These are phyloP conservation scores for Aspergillus steynii DNA, from an alignment of 495 filamentous ascomycete species.

Conservation along the genomic window DNA sequence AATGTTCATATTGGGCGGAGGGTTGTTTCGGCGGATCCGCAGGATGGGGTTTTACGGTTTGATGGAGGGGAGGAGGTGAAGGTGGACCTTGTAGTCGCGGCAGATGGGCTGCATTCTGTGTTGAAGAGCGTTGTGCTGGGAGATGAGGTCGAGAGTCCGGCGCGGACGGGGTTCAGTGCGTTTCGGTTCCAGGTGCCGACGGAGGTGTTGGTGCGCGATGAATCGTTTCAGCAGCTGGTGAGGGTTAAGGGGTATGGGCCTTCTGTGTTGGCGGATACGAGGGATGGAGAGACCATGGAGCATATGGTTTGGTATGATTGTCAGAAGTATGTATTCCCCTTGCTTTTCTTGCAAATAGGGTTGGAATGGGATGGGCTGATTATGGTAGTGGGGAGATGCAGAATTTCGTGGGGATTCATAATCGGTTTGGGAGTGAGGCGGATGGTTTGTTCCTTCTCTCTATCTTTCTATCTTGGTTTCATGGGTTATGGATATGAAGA, in stretches of 20 bases:
- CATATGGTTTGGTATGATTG: slow-evolving; percentile 38
- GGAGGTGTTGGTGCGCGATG: slow-evolving; percentile 6
- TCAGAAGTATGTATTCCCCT: slow-evolving; percentile 21
- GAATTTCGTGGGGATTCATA: slow-evolving; percentile 47
- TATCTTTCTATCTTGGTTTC: too few relatives aligned
- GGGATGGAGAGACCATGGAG: slow-evolving; percentile 8
- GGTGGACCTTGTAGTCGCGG: slow-evolving; percentile 49
- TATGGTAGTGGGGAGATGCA: slow-evolving; percentile 34
- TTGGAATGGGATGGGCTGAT: background rate
- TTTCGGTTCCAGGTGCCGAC: slow-evolving; percentile 30
- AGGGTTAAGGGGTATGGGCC: slow-evolving; percentile 15
- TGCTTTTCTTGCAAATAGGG: background rate
- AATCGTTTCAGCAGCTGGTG: slow-evolving; percentile 3
- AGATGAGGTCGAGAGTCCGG: background rate
- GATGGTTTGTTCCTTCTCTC: background rate
- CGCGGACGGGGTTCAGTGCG: slow-evolving; percentile 19
- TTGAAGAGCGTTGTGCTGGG: slow-evolving; percentile 24
- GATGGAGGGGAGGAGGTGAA: slow-evolving; percentile 28
- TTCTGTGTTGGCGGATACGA: slow-evolving; percentile 19
- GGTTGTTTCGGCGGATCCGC: slow-evolving; percentile 24
- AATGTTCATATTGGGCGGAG: slow-evolving; percentile 24
- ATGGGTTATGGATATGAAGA: background rate
- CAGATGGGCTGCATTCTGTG: slow-evolving; percentile 50
- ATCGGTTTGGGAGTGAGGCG: background rate
- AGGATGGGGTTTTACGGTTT: slow-evolving; percentile 38